Evolutionary conservation across 1,284 basidiomycete species (phyloP), one percentile per base, ranked within the genome.

Genomic region (Ganoderma leucocontextum): DNA sequence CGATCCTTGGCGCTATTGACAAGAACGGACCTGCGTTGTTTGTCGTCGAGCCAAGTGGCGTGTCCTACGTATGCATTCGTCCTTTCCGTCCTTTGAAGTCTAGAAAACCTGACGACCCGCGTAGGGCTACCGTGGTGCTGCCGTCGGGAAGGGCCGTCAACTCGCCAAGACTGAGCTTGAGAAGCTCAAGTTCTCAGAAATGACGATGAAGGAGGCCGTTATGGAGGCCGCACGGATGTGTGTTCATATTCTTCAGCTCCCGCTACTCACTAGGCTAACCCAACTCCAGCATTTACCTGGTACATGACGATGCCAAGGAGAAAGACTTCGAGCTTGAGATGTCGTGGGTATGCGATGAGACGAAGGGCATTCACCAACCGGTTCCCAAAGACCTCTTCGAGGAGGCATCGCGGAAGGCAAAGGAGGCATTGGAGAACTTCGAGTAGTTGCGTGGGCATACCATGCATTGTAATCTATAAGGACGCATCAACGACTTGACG

Each of bases 141-240:
- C 98, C 9, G 91, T 98, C 22, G 98, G 98, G 65, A 99, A 99
- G 81, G 98, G 98, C 25, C 91, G 94, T 70, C 96, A 98, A 77
- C 86, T 99, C 70, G 98, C 98, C 22, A 99, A 98, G 87, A 99
- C 97, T 2, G 98, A 99, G 80, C 85, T 99, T 64, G 98, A 99
- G 82, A 99, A 99, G 82, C 89, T 99, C 66, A 93, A 95, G 75
- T 83, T 98, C 59, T 82, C 91, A 4, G 91, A 93, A 73, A 80
- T 98, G 64, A 89, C 93, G 2, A 88, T 87, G 63, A 86, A 91
- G 70, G 91, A 98, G 80, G 96, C 95, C n/a, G 94, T 97, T 15
- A 84, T 90, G 71, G 96, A 98, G 78, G 94, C 95, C n/a, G 96
- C 96, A 19, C 87, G 96, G 80, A 98, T 98, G 96, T 97, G 78